Base-by-base conservation (phyloP, 2,329 filamentous ascomycete species). In the Diaporthe vaccinii region DNA sequence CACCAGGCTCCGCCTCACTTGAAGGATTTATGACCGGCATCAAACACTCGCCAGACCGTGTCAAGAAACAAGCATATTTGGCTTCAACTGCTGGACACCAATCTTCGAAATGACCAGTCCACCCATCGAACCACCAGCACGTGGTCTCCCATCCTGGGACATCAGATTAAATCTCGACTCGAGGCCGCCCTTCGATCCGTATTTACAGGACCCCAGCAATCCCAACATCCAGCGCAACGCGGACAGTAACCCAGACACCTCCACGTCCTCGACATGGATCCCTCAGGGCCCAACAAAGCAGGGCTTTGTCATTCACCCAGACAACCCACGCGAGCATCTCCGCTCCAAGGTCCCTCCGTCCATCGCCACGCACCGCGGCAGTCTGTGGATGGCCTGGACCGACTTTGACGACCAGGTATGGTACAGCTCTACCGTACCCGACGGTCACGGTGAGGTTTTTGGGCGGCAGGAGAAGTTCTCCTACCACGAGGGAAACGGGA, bases 311-410 rank as follows among this genome's bases (percentile, higher is more conserved):
- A 65, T 75, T 5, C 59, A 68, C n/a, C 72, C 72, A 8, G 75
- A 76, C 34, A 80, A 80, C 44, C 74, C 72, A 15, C 67, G 78
- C 22, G 77, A 79, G 59, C 58, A 80, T 36, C 81, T 82, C 49
- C 81, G 80, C 74, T 82, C 82, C n/a, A 77, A 79, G 12, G 78
- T 80, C 1, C 80, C 80, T 28, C 83, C 83, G 25, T 81, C 83
- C n/a, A n/a, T 84, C 34, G 80, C 81, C 6, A 78, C 82, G 0
- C 81, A 84, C 72, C 80, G 82, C 34, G 83, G 83, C n/a, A 80
- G 80, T 9, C 80, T 84, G 1, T 84, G 82, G 82, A 82, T 81
- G 76, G 72, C 83, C 12, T 84, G 83, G 83, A 76, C 78, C 51
- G 80, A 80, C 72, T 77, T 77, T 9, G 76, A 78, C 10, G 81